Base-by-base conservation (phyloP, 129 eudicot species). In the Dittrichia graveolens region DNA sequence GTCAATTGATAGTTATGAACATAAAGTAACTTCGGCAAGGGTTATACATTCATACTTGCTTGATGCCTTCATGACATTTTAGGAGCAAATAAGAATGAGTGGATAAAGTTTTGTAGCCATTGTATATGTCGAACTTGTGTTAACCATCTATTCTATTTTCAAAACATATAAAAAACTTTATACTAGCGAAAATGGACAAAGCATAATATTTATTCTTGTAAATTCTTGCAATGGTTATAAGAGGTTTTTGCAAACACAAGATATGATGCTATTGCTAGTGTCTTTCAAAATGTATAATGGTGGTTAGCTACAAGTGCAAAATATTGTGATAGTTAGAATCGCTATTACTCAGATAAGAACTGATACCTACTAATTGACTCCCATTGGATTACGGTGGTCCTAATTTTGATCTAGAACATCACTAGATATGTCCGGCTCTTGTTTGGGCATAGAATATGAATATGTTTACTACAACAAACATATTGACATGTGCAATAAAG, bases 401-500 rank as follows among this genome's bases (percentile, higher is more conserved):
- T 24, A 24, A 24, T 24, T 24, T 24, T 24, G 31, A 24, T 24
- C 31, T 24, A 24, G 31, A 24, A 31, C 19, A 13, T 61, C 47
- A 15, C 31, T 19, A 12, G 37, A 15, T 19, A 61, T 4, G 47
- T 61, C 8, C 9, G 43, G 50, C 11, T 61, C 11, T 61, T 59
- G 67, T 72, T 72, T 71, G 39, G 12, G 48, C 67, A 9, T 44
- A 46, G 37, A 72, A 14, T 59, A 10, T 46, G 4, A 40, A 72
- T 34, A 35, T 59, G 59, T 15, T 15, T 69, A 52, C 14, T 70
- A 19, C 42, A 19, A 7, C 19, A 54, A 54, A 53, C 38, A 16
- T 8, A 14, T 40, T 31, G 46, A 13, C 67, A 71, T 72, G 67
- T 72, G 76, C 65, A 53, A 14, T 69, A 53, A 39, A 53, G 63